A percentile compares a stretch with the other conserved stretches of the same genome.
phyloP scores from a whole-genome alignment of 345 rosid genomes.

The Durio zibethinus region DNA sequence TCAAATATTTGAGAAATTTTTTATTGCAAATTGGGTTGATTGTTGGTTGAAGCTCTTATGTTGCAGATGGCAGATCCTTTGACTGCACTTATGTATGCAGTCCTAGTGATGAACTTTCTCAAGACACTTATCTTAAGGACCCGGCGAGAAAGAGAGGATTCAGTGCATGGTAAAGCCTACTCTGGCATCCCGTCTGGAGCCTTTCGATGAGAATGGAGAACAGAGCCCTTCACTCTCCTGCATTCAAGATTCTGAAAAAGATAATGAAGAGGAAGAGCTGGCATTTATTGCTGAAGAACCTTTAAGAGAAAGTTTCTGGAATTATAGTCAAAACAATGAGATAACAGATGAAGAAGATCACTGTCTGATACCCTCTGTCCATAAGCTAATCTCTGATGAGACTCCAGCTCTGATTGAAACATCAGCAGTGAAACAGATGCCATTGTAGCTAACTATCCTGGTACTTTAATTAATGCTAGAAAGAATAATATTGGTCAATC shows the following conservation, averaged over 20 bases:
- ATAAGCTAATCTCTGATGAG: conserved; percentile 13
- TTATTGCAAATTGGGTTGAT: not conserved
- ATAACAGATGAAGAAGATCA: conserved; percentile 26
- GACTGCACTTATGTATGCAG: conserved; percentile 91
- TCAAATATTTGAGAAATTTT: not conserved
- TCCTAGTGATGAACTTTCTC: conserved; percentile 97
- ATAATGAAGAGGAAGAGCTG: conserved; percentile 40
- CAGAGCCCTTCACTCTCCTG: conserved; percentile 46
- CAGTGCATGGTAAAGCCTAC: conserved; percentile 42
- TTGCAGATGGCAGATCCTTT: conserved; percentile 94
- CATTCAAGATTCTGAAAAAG: conserved; percentile 25
- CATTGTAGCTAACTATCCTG: conserved; percentile 1
- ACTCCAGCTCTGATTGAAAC: conserved; percentile 14
- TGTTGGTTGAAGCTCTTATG: not conserved
- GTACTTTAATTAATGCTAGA: conserved; percentile 13
- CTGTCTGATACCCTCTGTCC: conserved; percentile 10
- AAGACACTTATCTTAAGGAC: conserved; percentile 62
- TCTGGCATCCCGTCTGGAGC: conserved; percentile 41
- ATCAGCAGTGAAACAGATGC: conserved; percentile 15
- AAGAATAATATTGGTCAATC: conserved; percentile 37
- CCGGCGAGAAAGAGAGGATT: conserved; percentile 66
- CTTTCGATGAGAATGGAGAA: conserved; percentile 63
- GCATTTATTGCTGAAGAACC: conserved; percentile 40
- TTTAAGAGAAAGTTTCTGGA: conserved; percentile 21
- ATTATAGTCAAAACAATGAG: conserved; percentile 28